Conservation (phyloP, 768 basidiomycete genomes). For the Butyriboletus loyo region DNA sequence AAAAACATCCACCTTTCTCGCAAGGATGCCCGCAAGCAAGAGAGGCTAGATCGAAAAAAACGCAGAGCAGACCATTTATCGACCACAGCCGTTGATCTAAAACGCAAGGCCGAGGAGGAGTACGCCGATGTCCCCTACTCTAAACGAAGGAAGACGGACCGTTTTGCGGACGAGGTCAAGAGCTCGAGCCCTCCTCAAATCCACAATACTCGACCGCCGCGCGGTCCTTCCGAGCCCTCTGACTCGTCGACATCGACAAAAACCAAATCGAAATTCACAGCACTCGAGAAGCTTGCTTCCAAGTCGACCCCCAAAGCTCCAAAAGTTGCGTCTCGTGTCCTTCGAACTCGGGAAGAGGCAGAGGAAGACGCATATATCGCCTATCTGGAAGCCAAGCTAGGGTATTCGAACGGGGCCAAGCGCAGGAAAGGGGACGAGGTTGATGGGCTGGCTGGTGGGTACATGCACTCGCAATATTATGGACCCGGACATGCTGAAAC, state of each 20-base stretch:
- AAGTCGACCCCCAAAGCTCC: slow-evolving; percentile 12
- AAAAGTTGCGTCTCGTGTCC: not conserved
- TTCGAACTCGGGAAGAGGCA: slow-evolving; percentile 43
- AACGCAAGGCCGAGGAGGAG: slow-evolving; percentile 42
- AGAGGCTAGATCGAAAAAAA: slow-evolving; percentile 55
- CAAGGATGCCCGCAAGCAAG: slow-evolving; percentile 64
- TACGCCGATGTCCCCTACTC: slow-evolving; percentile 42
- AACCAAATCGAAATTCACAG: slow-evolving; percentile 20
- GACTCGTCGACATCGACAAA: not conserved
- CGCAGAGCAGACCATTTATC: slow-evolving; percentile 62
- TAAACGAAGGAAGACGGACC: slow-evolving; percentile 44
- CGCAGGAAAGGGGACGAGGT: slow-evolving; percentile 50
- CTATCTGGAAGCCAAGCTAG: slow-evolving; percentile 76
- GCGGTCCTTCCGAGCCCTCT: not conserved
- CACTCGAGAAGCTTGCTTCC: slow-evolving; percentile 35
- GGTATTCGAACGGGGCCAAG: slow-evolving; percentile 43
- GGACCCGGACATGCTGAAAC: not conserved
- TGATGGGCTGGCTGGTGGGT: slow-evolving; percentile 83
- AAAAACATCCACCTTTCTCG: slow-evolving; percentile 36
- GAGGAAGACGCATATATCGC: slow-evolving; percentile 86
- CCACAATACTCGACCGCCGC: not conserved
- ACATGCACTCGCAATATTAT: not conserved
- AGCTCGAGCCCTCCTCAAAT: not conserved
- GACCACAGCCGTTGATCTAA: slow-evolving; percentile 26
- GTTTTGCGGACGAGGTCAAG: slow-evolving; percentile 6